Base-by-base conservation (phyloP, 345 rosid genomes). In the Zanthoxylum bungeanum region DNA sequence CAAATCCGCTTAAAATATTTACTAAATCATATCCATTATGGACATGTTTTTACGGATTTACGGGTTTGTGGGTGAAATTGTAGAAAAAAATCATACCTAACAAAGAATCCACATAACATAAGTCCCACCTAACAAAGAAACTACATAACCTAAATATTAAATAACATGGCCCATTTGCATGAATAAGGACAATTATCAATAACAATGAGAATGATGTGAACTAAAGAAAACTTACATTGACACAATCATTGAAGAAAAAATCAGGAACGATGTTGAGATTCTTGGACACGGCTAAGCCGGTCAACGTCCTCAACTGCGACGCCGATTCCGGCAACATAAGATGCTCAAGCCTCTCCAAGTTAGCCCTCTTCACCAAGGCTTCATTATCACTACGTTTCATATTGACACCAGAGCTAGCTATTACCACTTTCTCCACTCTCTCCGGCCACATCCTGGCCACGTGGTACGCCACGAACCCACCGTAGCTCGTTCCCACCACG, bases 391-490 rank as follows among this genome's bases (percentile, higher is more conserved):
- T 76, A 69, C 69, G 82, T 75, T 75, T 66, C 89, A 89, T 84
- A 56, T 92, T 89, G 1, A 90, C 73, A 0, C 96, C 98, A 0
- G 94, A 91, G 81, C 96, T 93, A 7, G 96, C 98, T 0, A 93
- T 70, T 75, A 92, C 93, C 73, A 92, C 97, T 79, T 86, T 94
- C 60, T 79, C 89, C 58, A 92, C 91, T 77, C 76, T 90, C 46
- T 85, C 85, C 16, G 97, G 93, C 82, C 74, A 75, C 93, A 84
- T 70, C 74, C 58, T 87, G 16, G 95, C 98, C 87, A 90, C 31
- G 24, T 86, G 85, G 78, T 89, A 90, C n/a, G 97, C 89, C 47
- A 94, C 97, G 46, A 94, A 84, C 39, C 98, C 98, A 0, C 98
- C 98, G 42, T 93, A 93, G 79, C 98, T 94, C 8, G 97, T 94